Evolutionary conservation across 169 alveolate genomes (phyloP), one percentile per base, ranked within the genome.

Genomic region (Cryptosporidium sp.): DNA sequence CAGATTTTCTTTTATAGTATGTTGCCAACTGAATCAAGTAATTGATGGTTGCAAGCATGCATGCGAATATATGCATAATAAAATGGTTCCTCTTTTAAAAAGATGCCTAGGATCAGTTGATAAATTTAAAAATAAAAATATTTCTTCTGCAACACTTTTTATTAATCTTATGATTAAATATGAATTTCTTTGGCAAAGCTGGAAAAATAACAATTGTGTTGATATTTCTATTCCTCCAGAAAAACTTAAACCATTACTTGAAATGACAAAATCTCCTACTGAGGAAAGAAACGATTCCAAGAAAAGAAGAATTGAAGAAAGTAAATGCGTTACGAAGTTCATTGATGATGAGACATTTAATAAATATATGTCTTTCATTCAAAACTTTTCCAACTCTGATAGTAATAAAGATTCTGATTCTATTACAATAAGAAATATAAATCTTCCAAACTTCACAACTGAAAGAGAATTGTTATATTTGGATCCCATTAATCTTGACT

Each of bases 171-270:
- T 80, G 89, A 37, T 80, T 29, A 26, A 62, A 42, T 80, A 80
- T 65, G 89, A 80, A 39, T 67, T 80, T 21, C 33, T 80, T 23
- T 80, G 89, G 89, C 56, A 60, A 62, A 6, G 26, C 29, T 80
- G 89, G 89, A 80, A 80, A 48, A 48, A 45, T 14, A 62, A 31
- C 35, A 80, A 65, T 26, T 80, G 89, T 48, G 69, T 48, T 80
- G 89, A 80, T n/a, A 8, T 42, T 31, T 29, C 29, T 65, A 65
- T 65, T 65, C 72, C 72, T n/a, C 31, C 26, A 4, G 72, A 65
- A 14, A 65, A 33, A 37, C 29, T 37, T 18, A 33, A 3, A 8
- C 12, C 70, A 31, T 37, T 16, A 16, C 26, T 35, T 65, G 72
- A 16, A 65, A 33, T 31, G 3, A 37, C 72, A 65, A 65, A 18